Base-by-base conservation (phyloP, 2,329 filamentous ascomycete genomes). In the Paracorniculantispora psalliotae region DNA sequence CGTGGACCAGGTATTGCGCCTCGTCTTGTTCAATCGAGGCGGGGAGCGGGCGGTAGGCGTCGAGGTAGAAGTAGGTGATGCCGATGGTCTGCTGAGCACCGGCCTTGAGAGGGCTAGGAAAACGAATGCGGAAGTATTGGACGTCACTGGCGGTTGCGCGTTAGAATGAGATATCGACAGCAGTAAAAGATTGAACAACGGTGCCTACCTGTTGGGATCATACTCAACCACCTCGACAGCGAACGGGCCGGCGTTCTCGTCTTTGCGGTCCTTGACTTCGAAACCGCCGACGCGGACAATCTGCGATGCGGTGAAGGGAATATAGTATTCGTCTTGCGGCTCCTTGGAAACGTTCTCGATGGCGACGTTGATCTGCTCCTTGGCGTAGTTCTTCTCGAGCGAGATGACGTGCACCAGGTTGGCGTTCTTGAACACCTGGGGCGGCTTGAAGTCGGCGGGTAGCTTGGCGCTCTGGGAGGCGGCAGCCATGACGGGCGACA, bases 261-360 rank as follows among this genome's bases (percentile, higher is more conserved):
- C 84, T 75, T 96, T 96, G 81, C 92, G 94, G 73, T 97, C 91
- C 78, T 89, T 91, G 57, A 92, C 94, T 77, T 97, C 92, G 60
- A 99, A 77, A 41, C 89, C 91, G 64, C 93, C 94, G 63, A 97
- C 78, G 64, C 84, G 87, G 63, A 85, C 82, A 67, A 96, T 84
- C 73, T 91, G 80, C 63, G 87, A 83, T 61, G 87, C 79, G 59
- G 90, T 88, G 71, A 99, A 96, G 3, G 92, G 90, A 56, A 99
- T 69, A 74, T 88, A 97, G 81, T 99, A 99, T 74, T 96, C 89
- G 72, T 86, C 84, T 71, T 97, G 92, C 19, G 92, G 83, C 65
- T 87, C 79, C 62, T 83, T 81, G 69, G 88, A 90, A 65, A 90
- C 80, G 73, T 99, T 99, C 79, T 97, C 89, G 63, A 99, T 85